A percentile compares a stretch with the other conserved stretches of the same genome.
These are phyloP conservation scores for Apiospora malaysiana DNA, from an alignment of 2,329 filamentous ascomycete species.

Conservation along the genomic window DNA sequence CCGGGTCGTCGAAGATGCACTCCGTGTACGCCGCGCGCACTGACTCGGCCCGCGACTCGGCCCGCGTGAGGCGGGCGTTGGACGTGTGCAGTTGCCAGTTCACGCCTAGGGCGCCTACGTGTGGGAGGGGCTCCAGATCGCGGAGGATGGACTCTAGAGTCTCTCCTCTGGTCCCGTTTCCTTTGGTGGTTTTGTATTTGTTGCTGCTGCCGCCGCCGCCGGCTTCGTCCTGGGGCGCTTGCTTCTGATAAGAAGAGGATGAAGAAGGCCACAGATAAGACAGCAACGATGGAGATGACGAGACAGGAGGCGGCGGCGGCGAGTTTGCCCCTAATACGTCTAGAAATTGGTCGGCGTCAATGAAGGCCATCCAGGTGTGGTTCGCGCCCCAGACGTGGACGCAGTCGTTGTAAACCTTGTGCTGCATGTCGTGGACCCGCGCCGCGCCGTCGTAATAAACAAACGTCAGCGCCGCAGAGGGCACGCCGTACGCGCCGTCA, in stretches of 20 bases:
- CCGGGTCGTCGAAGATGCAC: constrained; percentile 34
- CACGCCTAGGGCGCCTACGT: constrained; percentile 38
- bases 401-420: constrained; percentile 27
- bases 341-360: constrained; percentile 42
- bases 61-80: constrained; percentile 33
- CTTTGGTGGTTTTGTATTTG: neutral
- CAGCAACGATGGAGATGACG: neutral
- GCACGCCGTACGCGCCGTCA: constrained; percentile 18
- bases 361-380: constrained; percentile 41
- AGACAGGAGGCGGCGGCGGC: neutral
- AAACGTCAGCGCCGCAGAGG: constrained; percentile 21
- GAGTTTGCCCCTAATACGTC: constrained; percentile 30
- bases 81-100: constrained; percentile 42
- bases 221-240: no score
- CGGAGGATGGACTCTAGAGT: constrained; percentile 35
- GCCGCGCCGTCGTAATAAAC: constrained; percentile 24
- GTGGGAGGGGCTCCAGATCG: constrained; percentile 32
- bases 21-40: constrained; percentile 37
- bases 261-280: neutral
- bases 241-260: neutral
- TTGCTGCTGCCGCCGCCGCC: neutral
- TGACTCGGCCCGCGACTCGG: constrained; percentile 32
- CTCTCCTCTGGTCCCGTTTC: constrained; percentile 22
- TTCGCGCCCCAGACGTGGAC: constrained; percentile 29
- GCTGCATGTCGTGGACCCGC: constrained; percentile 25